Evolutionary conservation across 2,329 filamentous ascomycete genomes (phyloP), one percentile per base, ranked within the genome.

Genomic region (Paradendryphiella salina): DNA sequence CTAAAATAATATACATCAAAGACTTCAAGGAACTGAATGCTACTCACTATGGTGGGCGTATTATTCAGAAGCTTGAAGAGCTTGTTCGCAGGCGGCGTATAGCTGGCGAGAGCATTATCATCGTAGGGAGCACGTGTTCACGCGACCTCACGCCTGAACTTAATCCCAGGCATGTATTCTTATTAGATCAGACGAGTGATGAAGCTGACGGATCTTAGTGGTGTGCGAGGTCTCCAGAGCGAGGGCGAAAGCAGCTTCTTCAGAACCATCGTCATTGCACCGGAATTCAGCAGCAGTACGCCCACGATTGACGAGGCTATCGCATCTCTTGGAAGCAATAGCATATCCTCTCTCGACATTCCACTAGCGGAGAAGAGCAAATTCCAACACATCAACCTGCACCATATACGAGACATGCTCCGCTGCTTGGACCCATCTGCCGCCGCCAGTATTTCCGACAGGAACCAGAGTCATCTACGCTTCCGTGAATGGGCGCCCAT

Each of bases 11-110:
- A 32, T 90, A 90, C 61, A 76, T 96, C 10, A 84, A 88, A 67
- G 90, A 97, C 69, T 88, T 90, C 64, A 85, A 88, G 45, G 89
- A 95, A 57, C 79, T 99, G 7, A 84, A 81, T 61, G 82, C 82
- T 65, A 86, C 88, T 0, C 71, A 81, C 5, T 85, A 90, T 50
- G 90, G 90, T 9, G 79, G 82, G 1, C 80, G 82, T 17, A 82
- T 97, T 26, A 75, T 96, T 6, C 76, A 79, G 33, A 84, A 86
- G 51, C 75, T 99, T 10, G 85, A 89, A 45, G 81, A 83, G 39
- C 78, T 88, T 5, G 83, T 96, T 20, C 86, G 92, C 62, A 82
- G 83, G 52, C 81, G 86, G 50, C 88, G 92, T 78, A 80, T 81
- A 46, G 80, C 83, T 32, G 91, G 91, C 4, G 82, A 85, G 59